A percentile compares a stretch with the other conserved stretches of the same genome.
Evolutionary conservation across 257 asterid species (phyloP).

Genomic region (Ehretia macrophylla): DNA sequence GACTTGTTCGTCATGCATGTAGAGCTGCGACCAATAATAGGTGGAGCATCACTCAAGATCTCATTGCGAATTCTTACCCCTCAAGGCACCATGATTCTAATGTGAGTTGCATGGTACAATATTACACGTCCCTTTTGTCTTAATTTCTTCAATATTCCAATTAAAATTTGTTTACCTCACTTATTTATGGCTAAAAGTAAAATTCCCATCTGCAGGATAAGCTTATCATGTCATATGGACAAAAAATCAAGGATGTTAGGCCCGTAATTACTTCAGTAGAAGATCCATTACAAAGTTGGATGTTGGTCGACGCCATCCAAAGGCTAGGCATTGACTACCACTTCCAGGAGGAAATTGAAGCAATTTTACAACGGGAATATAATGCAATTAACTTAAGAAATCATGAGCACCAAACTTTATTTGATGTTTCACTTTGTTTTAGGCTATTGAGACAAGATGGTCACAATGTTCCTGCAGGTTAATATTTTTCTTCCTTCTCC

Average conservation of each 20-base stretch:
- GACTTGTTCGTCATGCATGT: background rate
- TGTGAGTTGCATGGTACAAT: background rate
- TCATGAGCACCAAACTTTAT: constrained; percentile 10
- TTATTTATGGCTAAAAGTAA: too few relatives aligned
- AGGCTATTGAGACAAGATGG: constrained; percentile 45
- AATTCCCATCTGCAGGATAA: constrained; percentile 29
- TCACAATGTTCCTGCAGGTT: constrained; percentile 31
- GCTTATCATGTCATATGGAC: constrained; percentile 1
- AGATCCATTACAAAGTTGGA: constrained; percentile 14
- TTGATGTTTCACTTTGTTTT: constrained; percentile 35
- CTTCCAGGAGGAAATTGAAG: constrained; percentile 28
- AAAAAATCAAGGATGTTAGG: constrained; percentile 16
- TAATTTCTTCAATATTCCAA: too few relatives aligned
- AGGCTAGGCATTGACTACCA: constrained; percentile 30
- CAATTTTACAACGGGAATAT: constrained; percentile 16
- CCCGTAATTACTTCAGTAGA: constrained; percentile 7
- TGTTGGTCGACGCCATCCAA: constrained; percentile 34
- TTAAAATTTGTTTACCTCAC: too few relatives aligned
- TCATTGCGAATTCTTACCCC: background rate
- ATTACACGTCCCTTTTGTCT: too few relatives aligned
- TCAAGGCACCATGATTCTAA: background rate
- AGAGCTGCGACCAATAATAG: background rate
- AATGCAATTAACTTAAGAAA: background rate
- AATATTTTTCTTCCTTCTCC: background rate
- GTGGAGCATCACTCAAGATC: background rate